A percentile compares a stretch with the other conserved stretches of the same genome.
phyloP scores from a whole-genome alignment of 768 basidiomycete species.

The Pleurotus ostreatus region DNA sequence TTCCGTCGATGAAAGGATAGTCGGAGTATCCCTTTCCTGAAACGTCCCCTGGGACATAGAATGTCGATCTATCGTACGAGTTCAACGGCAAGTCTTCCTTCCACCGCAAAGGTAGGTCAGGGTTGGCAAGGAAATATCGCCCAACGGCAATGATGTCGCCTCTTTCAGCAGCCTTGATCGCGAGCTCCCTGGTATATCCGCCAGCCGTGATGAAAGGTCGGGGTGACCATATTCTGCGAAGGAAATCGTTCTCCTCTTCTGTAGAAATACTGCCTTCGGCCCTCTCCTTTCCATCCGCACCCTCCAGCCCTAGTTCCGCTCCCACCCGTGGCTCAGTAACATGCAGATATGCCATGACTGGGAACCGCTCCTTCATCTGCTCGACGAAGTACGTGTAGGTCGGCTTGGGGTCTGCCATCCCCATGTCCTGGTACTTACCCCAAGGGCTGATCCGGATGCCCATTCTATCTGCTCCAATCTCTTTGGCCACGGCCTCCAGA shows the following conservation, averaged over 20 bases:
- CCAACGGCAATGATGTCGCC: constrained; percentile 9
- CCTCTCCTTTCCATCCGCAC: too few relatives aligned
- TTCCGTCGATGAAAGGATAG: constrained; percentile 15
- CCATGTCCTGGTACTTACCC: constrained; percentile 29
- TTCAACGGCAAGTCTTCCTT: constrained; percentile 18
- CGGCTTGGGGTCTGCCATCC: constrained; percentile 39
- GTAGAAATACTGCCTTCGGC: not conserved
- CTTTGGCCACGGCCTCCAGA: constrained; percentile 31
- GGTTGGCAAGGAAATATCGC: constrained; percentile 13
- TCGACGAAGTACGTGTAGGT: constrained; percentile 40
- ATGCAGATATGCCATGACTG: constrained; percentile 44
- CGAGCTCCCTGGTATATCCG: constrained; percentile 23
- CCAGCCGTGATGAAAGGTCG: constrained; percentile 24
- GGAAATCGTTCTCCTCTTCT: constrained; percentile 13
- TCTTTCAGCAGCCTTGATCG: constrained; percentile 20
- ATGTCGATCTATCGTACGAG: constrained; percentile 15
- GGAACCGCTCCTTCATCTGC: constrained; percentile 29
- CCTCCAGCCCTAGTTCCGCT: not conserved
- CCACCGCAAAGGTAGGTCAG: constrained; percentile 27
- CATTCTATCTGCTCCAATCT: constrained; percentile 38
- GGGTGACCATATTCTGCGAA: constrained; percentile 19
- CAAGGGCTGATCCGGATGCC: constrained; percentile 44
- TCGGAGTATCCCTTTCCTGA: constrained; percentile 25
- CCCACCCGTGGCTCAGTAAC: constrained; percentile 25
- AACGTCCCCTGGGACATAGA: constrained; percentile 19